Conservation (phyloP, 2,329 filamentous ascomycete genomes). For the Neocatenulostroma microsporum region DNA sequence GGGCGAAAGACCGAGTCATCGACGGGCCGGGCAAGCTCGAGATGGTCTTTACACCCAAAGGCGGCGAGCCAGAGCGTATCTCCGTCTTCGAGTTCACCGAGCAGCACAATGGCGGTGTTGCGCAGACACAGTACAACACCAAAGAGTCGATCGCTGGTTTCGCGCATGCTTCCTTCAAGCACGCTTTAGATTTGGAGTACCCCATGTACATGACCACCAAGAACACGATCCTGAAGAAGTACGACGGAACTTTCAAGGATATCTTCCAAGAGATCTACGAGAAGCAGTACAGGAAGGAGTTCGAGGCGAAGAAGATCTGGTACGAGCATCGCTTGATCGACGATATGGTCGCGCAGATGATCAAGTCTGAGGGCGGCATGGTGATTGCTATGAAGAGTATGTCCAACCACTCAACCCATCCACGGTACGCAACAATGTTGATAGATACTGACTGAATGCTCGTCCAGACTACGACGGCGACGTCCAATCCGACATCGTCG, state of each 20-base stretch:
- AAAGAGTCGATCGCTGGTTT: constrained; percentile 92
- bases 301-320: constrained; percentile 91
- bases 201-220: constrained; percentile 99
- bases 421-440: too few relatives aligned
- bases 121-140: constrained; percentile 97
- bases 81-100: constrained; percentile 86
- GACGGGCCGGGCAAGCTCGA: constrained; percentile 77
- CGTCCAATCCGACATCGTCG: constrained; percentile 96
- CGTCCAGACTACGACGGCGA: constrained; percentile 92
- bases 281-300: constrained; percentile 72
- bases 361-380: constrained; percentile 95
- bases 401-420: too few relatives aligned
- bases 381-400: constrained; percentile 98
- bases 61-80: constrained; percentile 73
- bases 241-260: constrained; percentile 98
- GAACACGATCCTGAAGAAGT: constrained; percentile 99
- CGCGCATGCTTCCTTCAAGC: constrained; percentile 93
- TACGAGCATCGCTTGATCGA: constrained; percentile 99
- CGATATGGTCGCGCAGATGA: constrained; percentile 99
- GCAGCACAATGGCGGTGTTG: constrained; percentile 63
- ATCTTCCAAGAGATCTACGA: constrained; percentile 98
- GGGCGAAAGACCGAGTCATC: constrained; percentile 84
- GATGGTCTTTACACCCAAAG: constrained; percentile 85
- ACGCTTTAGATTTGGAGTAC: constrained; percentile 75
- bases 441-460: too few relatives aligned